Conservation (phyloP, 108 stramenopile species). For the Pseudonitzschia pungens region DNA sequence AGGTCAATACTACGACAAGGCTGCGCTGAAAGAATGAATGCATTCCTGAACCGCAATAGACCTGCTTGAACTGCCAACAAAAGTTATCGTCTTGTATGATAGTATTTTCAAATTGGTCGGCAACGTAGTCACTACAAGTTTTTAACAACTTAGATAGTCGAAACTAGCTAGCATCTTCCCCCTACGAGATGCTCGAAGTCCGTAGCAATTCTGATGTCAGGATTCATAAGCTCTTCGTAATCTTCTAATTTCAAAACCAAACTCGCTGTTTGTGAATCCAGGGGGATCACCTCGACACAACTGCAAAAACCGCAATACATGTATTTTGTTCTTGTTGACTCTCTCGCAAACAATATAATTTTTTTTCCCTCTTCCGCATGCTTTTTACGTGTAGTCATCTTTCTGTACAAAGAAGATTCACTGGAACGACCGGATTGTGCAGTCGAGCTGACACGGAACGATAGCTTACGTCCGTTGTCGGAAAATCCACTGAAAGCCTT, state of each 20-base stretch:
- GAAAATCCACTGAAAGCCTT: constrained; percentile 18
- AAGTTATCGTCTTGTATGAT: no score
- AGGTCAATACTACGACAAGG: no score
- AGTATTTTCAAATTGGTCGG: no score
- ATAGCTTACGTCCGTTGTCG: constrained; percentile 29
- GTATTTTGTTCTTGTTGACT: constrained; percentile 21
- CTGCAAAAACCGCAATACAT: constrained; percentile 35
- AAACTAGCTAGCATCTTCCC: no score
- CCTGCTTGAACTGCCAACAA: no score
- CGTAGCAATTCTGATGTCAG: constrained; percentile 4
- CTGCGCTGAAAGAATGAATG: no score
- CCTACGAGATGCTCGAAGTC: constrained; percentile 19
- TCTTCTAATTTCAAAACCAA: constrained; percentile 26
- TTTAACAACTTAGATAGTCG: no score
- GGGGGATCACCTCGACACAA: constrained; percentile 3
- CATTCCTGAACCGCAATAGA: no score
- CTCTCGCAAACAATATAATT: constrained; percentile 34
- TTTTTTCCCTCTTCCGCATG: neutral
- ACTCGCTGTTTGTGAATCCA: neutral
- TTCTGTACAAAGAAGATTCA: neutral
- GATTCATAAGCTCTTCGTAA: constrained; percentile 26
- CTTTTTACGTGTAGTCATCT: no score
- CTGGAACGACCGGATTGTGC: constrained; percentile 14
- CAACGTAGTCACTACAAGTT: no score
- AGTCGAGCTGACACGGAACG: constrained; percentile 24